These are phyloP conservation scores for Rhizopogon roseolus DNA, from an alignment of 768 basidiomycete species.

Conservation along the genomic window DNA sequence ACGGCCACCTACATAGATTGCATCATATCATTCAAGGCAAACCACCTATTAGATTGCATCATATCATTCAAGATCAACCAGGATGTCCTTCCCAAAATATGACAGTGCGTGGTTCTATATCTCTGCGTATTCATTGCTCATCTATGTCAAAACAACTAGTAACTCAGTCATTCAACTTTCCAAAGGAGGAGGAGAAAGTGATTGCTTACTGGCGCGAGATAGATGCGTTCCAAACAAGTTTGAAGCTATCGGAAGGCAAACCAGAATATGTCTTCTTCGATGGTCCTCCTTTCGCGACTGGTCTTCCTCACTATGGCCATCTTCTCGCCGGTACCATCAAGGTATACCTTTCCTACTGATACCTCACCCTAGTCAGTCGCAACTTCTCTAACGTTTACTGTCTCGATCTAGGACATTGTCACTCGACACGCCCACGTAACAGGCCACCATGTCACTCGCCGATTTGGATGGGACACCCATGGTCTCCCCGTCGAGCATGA, in stretches of 20 bases:
- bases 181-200: constrained; percentile 88
- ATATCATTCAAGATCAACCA: constrained; percentile 1
- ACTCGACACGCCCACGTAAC: constrained; percentile 93
- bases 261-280: constrained; percentile 96
- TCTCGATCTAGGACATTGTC: constrained; percentile 79
- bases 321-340: constrained; percentile 91
- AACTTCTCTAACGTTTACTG: neutral
- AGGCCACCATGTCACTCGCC: constrained; percentile 86
- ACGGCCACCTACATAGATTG: neutral
- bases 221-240: constrained; percentile 92
- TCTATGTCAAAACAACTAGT: constrained; percentile 37
- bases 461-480: constrained; percentile 99
- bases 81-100: constrained; percentile 67
- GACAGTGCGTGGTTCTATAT: constrained; percentile 49
- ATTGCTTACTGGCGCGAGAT: constrained; percentile 92
- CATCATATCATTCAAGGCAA: neutral
- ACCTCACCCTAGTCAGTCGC: constrained; percentile 3
- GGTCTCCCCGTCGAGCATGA: constrained; percentile 98
- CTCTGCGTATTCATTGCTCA: neutral
- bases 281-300: constrained; percentile 96
- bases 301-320: constrained; percentile 95
- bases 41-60: neutral
- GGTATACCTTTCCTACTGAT: constrained; percentile 36
- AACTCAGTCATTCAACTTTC: constrained; percentile 72
- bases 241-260: constrained; percentile 87